These are phyloP conservation scores for Helichrysum umbraculigerum DNA, from an alignment of 129 eudicot species.

Conservation along the genomic window DNA sequence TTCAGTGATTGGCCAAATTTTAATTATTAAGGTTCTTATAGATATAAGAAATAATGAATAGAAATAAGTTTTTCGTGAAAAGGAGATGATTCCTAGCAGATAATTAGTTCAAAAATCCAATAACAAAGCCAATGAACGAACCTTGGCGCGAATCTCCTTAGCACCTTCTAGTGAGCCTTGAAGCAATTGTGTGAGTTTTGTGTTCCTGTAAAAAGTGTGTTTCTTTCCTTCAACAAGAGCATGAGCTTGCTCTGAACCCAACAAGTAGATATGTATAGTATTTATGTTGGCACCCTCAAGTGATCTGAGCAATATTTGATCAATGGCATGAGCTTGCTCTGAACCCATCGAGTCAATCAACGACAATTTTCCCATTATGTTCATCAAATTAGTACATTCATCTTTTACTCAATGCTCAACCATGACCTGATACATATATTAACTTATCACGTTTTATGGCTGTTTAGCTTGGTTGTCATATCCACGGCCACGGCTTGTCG, in stretches of 20 bases:
- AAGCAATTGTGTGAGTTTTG: conserved; percentile 83
- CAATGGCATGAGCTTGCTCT: conserved; percentile 85
- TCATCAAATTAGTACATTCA: conserved; percentile 44
- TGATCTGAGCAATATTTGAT: conserved; percentile 82
- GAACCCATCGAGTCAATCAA: conserved; percentile 84
- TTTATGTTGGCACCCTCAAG: conserved; percentile 88
- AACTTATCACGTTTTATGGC: too few species aligned
- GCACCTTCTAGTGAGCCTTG: conserved; percentile 85
- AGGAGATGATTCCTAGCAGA: too few species aligned
- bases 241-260: conserved; percentile 81
- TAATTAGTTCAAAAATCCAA: too few species aligned
- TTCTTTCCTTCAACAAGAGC: conserved; percentile 85
- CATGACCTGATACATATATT: conserved; percentile 56
- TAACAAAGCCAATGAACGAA: too few species aligned
- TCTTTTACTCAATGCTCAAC: conserved; percentile 65
- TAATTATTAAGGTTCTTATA: too few species aligned
- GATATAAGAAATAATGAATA: too few species aligned
- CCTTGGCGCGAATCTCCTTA: too few species aligned
- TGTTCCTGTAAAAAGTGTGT: conserved; percentile 74
- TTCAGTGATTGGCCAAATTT: too few species aligned
- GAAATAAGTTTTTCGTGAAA: too few species aligned
- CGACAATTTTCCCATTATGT: conserved; percentile 73
- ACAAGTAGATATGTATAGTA: conserved; percentile 70
- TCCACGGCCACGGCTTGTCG: too few species aligned
- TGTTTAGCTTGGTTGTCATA: too few species aligned